phyloP scores from a whole-genome alignment of 352 stramenopile species.

The Globisporangium nunn region DNA sequence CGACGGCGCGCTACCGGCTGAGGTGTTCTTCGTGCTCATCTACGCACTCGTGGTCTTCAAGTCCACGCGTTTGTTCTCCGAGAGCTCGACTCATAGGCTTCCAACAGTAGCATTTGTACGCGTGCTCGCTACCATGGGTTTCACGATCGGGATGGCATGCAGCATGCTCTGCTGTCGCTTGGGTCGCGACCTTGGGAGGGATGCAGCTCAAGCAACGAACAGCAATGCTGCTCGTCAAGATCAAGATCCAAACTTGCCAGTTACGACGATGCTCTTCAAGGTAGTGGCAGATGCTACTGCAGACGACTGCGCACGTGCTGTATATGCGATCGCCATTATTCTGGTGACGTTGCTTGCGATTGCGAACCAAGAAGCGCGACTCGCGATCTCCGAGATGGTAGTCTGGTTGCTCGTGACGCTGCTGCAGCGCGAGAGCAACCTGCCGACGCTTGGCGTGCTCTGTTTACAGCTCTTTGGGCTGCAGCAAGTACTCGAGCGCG shows the following conservation, averaged over 20 bases:
- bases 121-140: slow-evolving; percentile 9
- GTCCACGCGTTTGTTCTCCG: slow-evolving; percentile 11
- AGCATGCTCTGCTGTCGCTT: slow-evolving; percentile 14
- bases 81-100: slow-evolving; percentile 4
- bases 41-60: slow-evolving; percentile 18
- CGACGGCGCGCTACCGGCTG: slow-evolving; percentile 14
- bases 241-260: background rate
- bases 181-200: slow-evolving; percentile 5
- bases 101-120: background rate
- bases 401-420: slow-evolving; percentile 55
- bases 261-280: background rate
- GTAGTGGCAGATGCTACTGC: slow-evolving; percentile 5
- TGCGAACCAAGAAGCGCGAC: slow-evolving; percentile 5
- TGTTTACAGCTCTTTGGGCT: slow-evolving; percentile 34
- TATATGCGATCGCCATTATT: slow-evolving; percentile 27
- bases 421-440: slow-evolving; percentile 50
- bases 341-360: slow-evolving; percentile 10
- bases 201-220: background rate
- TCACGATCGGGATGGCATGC: slow-evolving; percentile 20
- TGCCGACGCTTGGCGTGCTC: slow-evolving; percentile 52
- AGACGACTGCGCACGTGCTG: slow-evolving; percentile 36
- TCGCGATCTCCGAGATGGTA: slow-evolving; percentile 31
- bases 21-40: slow-evolving; percentile 28
- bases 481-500: slow-evolving; percentile 16
- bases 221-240: background rate